Base-by-base conservation (phyloP, 1,139 yeast genomes). In the Sugiyamaella sp. region DNA sequence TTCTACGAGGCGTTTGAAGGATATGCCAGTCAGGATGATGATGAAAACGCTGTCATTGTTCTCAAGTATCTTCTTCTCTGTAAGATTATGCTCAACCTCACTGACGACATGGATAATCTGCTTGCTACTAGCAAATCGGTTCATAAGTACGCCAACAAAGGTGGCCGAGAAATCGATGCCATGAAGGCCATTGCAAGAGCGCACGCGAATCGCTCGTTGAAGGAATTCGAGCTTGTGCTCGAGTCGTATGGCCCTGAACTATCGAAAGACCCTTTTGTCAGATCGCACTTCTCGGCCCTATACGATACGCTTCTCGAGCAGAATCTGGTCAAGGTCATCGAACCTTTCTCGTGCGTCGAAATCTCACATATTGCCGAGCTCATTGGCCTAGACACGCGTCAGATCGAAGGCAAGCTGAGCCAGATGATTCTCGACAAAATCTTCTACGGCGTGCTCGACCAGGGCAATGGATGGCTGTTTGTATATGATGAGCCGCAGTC, bases 381-480 rank as follows among this genome's bases (percentile, higher is more conserved):
- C 63, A 87, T 95, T 58, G 98, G 97, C 3, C 80, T 95, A 58
- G 93, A 91, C 63, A 78, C 85, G 51, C 86, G 85, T 61, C 96
- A 90, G 68, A 91, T 93, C 25, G 99, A 93, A 72, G 96, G 96
- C 17, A 93, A 93, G 71, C 79, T 93, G 60, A 85, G 95, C 49
- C 98, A 93, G 72, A 93, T 93, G 99, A 93, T 93, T 63, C 79
- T 93, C 64, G 99, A 93, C 71, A 87, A 89, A 68, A 89, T 91
- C 14, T 89, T 95, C 65, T 87, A 86, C 66, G 99, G 99, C 46
- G 98, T 95, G 45, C 78, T 93, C 64, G 99, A 93, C 71, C 99
- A 93, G 75, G 99, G 99, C 45, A 91, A 91, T 69, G 99, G 99
- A 4, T 93, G 98, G 97, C 80, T 93, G 63, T 85, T 90, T 63